Conservation (phyloP, 2,329 filamentous ascomycete species). For the Blastomyces gilchristii region DNA sequence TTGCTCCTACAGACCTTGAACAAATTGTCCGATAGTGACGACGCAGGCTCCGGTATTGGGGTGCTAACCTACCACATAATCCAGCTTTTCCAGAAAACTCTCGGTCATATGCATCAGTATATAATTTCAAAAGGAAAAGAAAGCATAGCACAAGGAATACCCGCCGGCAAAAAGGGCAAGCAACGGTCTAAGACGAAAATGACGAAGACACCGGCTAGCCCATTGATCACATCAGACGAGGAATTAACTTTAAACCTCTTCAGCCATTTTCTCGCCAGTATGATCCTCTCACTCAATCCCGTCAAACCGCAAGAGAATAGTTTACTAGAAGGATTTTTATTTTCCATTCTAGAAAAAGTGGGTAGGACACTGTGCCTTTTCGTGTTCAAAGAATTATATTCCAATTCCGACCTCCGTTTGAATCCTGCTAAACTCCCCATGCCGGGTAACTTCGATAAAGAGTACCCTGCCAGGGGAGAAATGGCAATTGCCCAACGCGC, state of each 20-base stretch:
- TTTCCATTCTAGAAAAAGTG: slow-evolving; percentile 28
- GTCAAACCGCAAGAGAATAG: slow-evolving; percentile 21
- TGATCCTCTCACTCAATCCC: slow-evolving; percentile 24
- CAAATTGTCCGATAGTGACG: slow-evolving; percentile 18
- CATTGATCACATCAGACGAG: slow-evolving; percentile 3
- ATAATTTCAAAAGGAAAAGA: slow-evolving; percentile 18
- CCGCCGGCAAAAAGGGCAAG: slow-evolving; percentile 13
- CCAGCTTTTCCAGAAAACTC: slow-evolving; percentile 24
- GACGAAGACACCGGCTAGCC: slow-evolving; percentile 2
- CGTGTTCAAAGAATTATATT: slow-evolving; percentile 29
- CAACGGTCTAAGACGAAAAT: slow-evolving; percentile 11
- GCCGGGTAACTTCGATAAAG: slow-evolving; percentile 25
- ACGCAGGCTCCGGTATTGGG: slow-evolving; percentile 13
- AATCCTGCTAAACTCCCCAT: slow-evolving; percentile 21
- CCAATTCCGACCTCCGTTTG: slow-evolving; percentile 19
- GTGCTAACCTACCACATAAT: slow-evolving; percentile 28
- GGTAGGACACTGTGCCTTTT: slow-evolving; percentile 33
- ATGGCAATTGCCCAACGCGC: slow-evolving; percentile 18
- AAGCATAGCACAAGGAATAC: slow-evolving; percentile 4
- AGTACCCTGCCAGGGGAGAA: slow-evolving; percentile 15
- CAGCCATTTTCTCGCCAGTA: slow-evolving; percentile 21
- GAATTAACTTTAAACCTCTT: slow-evolving; percentile 19
- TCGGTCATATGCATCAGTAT: slow-evolving; percentile 21
- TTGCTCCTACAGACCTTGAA: slow-evolving; percentile 22
- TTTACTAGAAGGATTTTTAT: slow-evolving; percentile 36